Percentiles rank a stretch among this genome's conserved stretches.
phyloP scores from a whole-genome alignment of 768 basidiomycete genomes.

The Hirschioporus abietinus region DNA sequence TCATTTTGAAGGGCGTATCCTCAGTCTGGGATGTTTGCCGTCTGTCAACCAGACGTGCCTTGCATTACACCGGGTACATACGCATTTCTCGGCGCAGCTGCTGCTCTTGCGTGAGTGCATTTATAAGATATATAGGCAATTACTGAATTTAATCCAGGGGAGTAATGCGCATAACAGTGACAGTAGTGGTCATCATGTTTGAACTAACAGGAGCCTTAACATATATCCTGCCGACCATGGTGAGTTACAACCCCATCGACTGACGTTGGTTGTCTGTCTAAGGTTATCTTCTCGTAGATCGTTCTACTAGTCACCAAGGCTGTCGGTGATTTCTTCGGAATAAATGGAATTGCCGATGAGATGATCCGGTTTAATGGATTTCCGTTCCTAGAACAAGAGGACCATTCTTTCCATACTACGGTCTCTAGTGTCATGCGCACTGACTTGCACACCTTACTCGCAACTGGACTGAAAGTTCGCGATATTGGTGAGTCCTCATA shows the following conservation, averaged over 20 bases:
- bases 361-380: slow-evolving; percentile 97
- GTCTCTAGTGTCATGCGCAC: slow-evolving; percentile 89
- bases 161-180: slow-evolving; percentile 94
- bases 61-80: slow-evolving; percentile 99
- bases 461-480: slow-evolving; percentile 67
- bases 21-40: slow-evolving; percentile 79
- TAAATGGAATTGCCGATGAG: slow-evolving; percentile 92
- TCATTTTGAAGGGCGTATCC: slow-evolving; percentile 67
- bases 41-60: slow-evolving; percentile 86
- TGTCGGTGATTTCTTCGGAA: slow-evolving; percentile 91
- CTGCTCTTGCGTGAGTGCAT: slow-evolving; percentile 71
- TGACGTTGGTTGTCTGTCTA: slow-evolving; percentile 13
- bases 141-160: slow-evolving; percentile 47
- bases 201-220: slow-evolving; percentile 96
- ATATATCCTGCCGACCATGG: slow-evolving; percentile 98
- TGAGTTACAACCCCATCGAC: slow-evolving; percentile 27
- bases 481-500: slow-evolving; percentile 65
- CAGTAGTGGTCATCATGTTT: slow-evolving; percentile 99
- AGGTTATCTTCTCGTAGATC: slow-evolving; percentile 51
- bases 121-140: background rate
- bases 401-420: slow-evolving; percentile 83
- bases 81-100: slow-evolving; percentile 95
- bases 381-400: slow-evolving; percentile 95
- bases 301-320: slow-evolving; percentile 95
- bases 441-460: slow-evolving; percentile 67